phyloP scores from a whole-genome alignment of 2,329 filamentous ascomycete species.

The Pseudocercospora ulei region DNA sequence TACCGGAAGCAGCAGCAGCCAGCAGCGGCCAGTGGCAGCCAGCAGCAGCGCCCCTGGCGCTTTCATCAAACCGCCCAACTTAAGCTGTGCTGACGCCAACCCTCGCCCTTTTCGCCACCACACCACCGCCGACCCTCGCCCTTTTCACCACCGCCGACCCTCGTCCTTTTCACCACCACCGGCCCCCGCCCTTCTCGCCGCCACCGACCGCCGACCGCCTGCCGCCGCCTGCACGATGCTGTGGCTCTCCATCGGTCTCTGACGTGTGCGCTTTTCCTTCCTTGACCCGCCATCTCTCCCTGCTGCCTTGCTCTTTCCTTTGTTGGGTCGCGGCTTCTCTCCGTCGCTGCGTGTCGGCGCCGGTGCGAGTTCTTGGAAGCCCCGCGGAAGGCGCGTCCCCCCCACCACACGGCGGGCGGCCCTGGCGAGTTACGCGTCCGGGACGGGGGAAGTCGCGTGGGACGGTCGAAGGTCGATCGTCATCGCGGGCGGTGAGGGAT shows the following conservation, averaged over 20 bases:
- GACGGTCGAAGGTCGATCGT: conserved; percentile 1
- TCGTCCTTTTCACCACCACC: too few species aligned
- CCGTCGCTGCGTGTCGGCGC: not conserved
- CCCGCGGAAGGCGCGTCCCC: not conserved
- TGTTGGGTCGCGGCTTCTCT: not conserved
- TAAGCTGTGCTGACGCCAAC: not conserved
- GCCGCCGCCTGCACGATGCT: conserved; percentile 4
- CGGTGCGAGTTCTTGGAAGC: not conserved
- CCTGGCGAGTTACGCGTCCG: conserved; percentile 13
- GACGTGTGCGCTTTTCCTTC: conserved; percentile 12
- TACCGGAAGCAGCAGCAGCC: too few species aligned
- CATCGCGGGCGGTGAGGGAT: conserved; percentile 8
- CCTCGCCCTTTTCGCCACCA: not conserved
- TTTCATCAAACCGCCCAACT: conserved; percentile 5
- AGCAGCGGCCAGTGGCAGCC: too few species aligned
- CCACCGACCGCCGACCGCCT: not conserved
- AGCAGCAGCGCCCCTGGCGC: conserved; percentile 4
- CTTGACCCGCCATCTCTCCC: conserved; percentile 9
- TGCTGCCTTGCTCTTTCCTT: conserved; percentile 11
- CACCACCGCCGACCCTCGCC: not conserved
- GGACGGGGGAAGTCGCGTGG: not conserved
- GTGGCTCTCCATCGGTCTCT: conserved; percentile 4
- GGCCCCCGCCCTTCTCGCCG: not conserved
- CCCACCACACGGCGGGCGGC: conserved; percentile 4
- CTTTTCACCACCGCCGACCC: not conserved